phyloP scores from a whole-genome alignment of 139 green algal species.

The Chlamydomonas eustigma region DNA sequence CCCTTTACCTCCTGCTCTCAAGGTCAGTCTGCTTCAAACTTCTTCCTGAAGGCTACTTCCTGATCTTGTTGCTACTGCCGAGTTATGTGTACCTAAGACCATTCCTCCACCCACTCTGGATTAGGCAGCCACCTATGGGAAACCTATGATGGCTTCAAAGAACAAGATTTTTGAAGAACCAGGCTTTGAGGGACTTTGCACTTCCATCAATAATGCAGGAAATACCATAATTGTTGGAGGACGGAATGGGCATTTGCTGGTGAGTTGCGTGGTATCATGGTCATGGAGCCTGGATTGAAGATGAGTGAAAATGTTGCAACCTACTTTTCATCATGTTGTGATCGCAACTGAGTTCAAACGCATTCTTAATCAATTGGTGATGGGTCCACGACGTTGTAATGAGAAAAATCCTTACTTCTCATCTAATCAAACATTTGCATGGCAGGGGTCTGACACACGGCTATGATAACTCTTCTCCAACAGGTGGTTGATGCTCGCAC shows the following conservation, averaged over 20 bases:
- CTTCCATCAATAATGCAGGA: not conserved
- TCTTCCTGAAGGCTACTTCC: not conserved
- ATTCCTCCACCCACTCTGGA: too few relatives aligned
- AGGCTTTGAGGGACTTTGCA: conserved; percentile 16
- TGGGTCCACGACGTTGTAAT: too few relatives aligned
- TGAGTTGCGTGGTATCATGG: not conserved
- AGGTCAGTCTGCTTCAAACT: not conserved
- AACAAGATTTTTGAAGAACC: not conserved
- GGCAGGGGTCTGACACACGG: too few relatives aligned
- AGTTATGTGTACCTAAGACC: too few relatives aligned
- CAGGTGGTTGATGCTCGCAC: conserved; percentile 21
- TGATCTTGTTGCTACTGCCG: too few relatives aligned
- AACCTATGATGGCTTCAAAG: not conserved
- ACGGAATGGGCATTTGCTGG: conserved; percentile 15
- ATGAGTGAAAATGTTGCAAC: too few relatives aligned
- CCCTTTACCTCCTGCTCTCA: not conserved
- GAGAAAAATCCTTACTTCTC: too few relatives aligned
- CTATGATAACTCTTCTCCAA: conserved; percentile 1
- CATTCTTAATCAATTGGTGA: too few relatives aligned
- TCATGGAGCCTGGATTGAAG: too few relatives aligned
- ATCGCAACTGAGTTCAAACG: too few relatives aligned
- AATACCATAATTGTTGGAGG: conserved; percentile 32
- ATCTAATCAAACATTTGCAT: too few relatives aligned
- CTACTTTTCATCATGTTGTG: too few relatives aligned
- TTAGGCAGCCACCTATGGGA: not conserved